These are phyloP conservation scores for Basipetospora sp. DNA, from an alignment of 2,329 filamentous ascomycete species.

Conservation along the genomic window DNA sequence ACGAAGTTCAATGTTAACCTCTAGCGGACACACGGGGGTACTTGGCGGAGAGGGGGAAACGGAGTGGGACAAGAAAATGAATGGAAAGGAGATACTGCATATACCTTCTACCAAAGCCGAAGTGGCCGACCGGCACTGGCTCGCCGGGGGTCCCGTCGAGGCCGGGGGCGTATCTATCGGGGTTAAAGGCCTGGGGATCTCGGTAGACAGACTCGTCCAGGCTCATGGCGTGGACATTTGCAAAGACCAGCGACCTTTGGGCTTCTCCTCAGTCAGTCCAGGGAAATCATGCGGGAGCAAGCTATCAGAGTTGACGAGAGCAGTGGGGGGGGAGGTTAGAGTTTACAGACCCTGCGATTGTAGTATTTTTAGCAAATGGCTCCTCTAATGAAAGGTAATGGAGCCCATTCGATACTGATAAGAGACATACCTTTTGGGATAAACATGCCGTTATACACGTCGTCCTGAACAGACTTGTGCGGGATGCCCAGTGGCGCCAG, in stretches of 20 bases:
- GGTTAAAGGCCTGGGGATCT: constrained; percentile 29
- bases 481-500: constrained; percentile 36
- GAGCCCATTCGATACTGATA: no score
- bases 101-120: constrained; percentile 20
- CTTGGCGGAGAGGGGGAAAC: not conserved
- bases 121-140: constrained; percentile 24
- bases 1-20: no score
- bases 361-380: not conserved
- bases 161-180: constrained; percentile 25
- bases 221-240: constrained; percentile 29
- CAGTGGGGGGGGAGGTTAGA: no score
- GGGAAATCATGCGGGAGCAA: no score
- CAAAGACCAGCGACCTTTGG: constrained; percentile 23
- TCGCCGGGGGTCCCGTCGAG: constrained; percentile 22
- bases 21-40: no score
- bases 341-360: no score
- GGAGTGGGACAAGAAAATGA: not conserved
- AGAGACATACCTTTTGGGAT: constrained; percentile 38
- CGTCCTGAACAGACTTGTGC: constrained; percentile 38
- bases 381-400: no score
- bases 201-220: constrained; percentile 25
- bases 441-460: constrained; percentile 41
- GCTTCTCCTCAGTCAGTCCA: no score
- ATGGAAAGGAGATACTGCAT: not conserved
- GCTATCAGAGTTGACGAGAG: no score